phyloP scores from a whole-genome alignment of 352 stramenopile species.

The Lagenidium giganteum region DNA sequence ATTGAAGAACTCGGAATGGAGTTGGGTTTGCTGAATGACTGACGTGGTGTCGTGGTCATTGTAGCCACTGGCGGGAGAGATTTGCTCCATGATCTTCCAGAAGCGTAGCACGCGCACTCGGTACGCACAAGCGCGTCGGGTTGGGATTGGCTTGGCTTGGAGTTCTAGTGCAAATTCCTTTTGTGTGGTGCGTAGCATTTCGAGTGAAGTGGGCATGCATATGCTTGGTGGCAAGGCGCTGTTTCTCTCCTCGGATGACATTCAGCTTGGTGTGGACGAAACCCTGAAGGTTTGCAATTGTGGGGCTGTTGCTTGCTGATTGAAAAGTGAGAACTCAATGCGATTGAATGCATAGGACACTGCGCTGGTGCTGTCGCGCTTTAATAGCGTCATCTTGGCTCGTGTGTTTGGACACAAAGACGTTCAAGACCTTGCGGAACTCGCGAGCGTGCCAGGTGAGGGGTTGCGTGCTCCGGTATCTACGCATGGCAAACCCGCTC shows the following conservation, averaged over 20 bases:
- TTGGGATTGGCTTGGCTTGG: background rate
- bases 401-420: slow-evolving; percentile 92
- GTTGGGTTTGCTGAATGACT: background rate
- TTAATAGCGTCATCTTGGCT: slow-evolving; percentile 96
- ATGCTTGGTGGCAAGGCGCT: slow-evolving; percentile 95
- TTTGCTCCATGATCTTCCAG: slow-evolving; percentile 94
- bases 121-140: slow-evolving; percentile 1
- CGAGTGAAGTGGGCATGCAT: slow-evolving; percentile 95
- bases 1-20: too few relatives aligned
- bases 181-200: slow-evolving; percentile 41
- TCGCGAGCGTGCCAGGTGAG: slow-evolving; percentile 84
- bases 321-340: too few relatives aligned
- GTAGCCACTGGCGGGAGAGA: slow-evolving; percentile 57
- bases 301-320: too few relatives aligned
- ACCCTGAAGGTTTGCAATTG: slow-evolving; percentile 87
- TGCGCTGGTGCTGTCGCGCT: slow-evolving; percentile 86
- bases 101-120: slow-evolving; percentile 91
- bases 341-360: slow-evolving; percentile 35
- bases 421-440: slow-evolving; percentile 83
- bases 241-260: slow-evolving; percentile 96
- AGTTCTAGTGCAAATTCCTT: background rate
- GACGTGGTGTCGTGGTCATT: background rate
- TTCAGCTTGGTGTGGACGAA: slow-evolving; percentile 98
- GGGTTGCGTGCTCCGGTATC: background rate
- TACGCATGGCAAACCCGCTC: too few relatives aligned